These are phyloP conservation scores for Coemansia sp. DNA, from an alignment of 192 early-diverging fungal species.

Conservation along the genomic window DNA sequence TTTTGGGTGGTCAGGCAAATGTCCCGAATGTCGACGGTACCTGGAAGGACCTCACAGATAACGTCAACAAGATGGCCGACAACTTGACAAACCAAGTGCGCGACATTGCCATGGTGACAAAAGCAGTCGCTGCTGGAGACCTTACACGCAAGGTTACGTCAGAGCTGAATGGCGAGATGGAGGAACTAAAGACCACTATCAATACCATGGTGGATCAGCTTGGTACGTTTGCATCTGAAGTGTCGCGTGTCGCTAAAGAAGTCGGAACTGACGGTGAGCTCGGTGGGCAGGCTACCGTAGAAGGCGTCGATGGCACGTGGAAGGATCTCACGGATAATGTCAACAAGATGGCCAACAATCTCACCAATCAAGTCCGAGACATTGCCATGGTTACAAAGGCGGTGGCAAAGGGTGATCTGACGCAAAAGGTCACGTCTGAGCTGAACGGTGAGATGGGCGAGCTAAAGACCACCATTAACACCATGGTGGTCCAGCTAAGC, in stretches of 20 bases:
- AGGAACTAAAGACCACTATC: slow-evolving; percentile 52
- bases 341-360: slow-evolving; percentile 69
- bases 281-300: slow-evolving; percentile 64
- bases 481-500: slow-evolving; percentile 67
- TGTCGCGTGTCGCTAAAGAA: slow-evolving; percentile 64
- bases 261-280: slow-evolving; percentile 69
- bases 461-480: slow-evolving; percentile 62
- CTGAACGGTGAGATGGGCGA: slow-evolving; percentile 60
- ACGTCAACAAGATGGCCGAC: slow-evolving; percentile 60
- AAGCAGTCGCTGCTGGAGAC: slow-evolving; percentile 60
- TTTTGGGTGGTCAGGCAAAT: slow-evolving; percentile 11
- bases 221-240: slow-evolving; percentile 63
- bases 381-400: slow-evolving; percentile 67
- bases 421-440: slow-evolving; percentile 33
- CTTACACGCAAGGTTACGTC: slow-evolving; percentile 57
- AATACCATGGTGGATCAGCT: slow-evolving; percentile 68
- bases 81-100: slow-evolving; percentile 66
- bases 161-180: slow-evolving; percentile 30
- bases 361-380: slow-evolving; percentile 65
- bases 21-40: slow-evolving; percentile 19
- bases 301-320: slow-evolving; percentile 63
- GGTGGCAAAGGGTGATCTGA: slow-evolving; percentile 63
- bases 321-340: slow-evolving; percentile 68
- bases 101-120: slow-evolving; percentile 62
- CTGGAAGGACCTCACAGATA: slow-evolving; percentile 38